These are phyloP conservation scores for Yamadazyma laniorum DNA, from an alignment of 805 yeast genomes.

Conservation along the genomic window DNA sequence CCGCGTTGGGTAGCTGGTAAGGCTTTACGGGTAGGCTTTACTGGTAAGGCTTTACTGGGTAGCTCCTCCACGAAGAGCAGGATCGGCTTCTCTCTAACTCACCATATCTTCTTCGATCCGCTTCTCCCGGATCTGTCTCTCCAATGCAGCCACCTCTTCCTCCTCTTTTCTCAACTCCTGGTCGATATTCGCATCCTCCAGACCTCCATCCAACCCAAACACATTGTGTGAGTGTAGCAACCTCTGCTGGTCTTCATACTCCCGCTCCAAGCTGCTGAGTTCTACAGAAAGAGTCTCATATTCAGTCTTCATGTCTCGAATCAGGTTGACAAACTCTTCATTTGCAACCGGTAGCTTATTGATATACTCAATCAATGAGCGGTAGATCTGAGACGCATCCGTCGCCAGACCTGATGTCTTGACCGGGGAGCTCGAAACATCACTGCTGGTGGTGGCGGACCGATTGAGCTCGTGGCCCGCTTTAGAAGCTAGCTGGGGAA, in stretches of 20 bases:
- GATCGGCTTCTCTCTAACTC: too few relatives aligned
- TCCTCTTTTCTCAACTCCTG: conserved; percentile 33
- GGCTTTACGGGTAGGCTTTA: too few relatives aligned
- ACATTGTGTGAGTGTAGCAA: conserved; percentile 32
- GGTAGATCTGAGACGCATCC: conserved; percentile 10
- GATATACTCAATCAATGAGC: conserved; percentile 9
- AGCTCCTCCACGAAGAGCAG: too few relatives aligned
- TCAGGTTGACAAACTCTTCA: conserved; percentile 21
- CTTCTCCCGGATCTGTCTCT: conserved; percentile 27
- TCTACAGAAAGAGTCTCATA: conserved; percentile 37
- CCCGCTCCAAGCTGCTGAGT: conserved; percentile 40
- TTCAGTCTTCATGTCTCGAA: conserved; percentile 39
- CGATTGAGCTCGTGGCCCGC: conserved; percentile 1
- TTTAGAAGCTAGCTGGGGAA: conserved; percentile 20
- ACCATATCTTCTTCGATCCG: neutral
- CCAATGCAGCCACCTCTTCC: conserved; percentile 43
- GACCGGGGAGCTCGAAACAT: neutral
- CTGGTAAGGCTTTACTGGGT: too few relatives aligned
- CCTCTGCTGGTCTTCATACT: conserved; percentile 43
- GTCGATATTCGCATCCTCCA: conserved; percentile 5
- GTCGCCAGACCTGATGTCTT: neutral
- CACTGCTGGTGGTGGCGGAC: conserved; percentile 5
- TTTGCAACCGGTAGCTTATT: conserved; percentile 20
- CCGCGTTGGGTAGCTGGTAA: too few relatives aligned
- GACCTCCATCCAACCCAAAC: conserved; percentile 3